Percentiles rank a stretch among this genome's conserved stretches.
phyloP scores from a whole-genome alignment of 2,329 filamentous ascomycete genomes.

The Fusarium aywerte region DNA sequence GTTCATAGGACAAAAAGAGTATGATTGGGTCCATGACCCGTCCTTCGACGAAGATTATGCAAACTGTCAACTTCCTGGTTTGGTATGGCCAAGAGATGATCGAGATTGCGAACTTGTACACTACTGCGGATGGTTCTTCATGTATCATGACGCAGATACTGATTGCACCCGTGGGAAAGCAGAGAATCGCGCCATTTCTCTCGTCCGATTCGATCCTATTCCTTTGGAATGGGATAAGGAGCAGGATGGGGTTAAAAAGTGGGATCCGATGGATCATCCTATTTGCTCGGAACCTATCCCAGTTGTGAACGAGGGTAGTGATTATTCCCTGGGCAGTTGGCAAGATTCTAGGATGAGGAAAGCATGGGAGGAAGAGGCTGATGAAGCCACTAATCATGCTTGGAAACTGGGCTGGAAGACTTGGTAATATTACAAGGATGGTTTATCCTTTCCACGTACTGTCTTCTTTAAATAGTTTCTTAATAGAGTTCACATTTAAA shows the following conservation, averaged over 20 bases:
- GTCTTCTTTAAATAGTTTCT: too few relatives aligned
- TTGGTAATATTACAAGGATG: not conserved
- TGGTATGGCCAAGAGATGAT: not conserved
- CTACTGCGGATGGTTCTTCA: not conserved
- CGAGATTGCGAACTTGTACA: not conserved
- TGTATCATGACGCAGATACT: not conserved
- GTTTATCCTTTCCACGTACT: too few relatives aligned
- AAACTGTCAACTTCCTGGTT: not conserved
- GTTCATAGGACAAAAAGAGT: not conserved
- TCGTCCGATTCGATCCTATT: not conserved
- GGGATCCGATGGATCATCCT: not conserved
- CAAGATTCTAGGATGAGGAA: not conserved
- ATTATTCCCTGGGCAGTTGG: not conserved
- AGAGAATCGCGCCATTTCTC: not conserved
- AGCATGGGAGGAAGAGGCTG: not conserved
- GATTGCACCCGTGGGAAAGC: not conserved
- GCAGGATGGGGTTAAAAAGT: not conserved
- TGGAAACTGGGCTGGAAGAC: not conserved
- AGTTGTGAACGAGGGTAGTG: not conserved
- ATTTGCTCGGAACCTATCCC: not conserved
- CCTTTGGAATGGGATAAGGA: not conserved
- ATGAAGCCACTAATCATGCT: not conserved
- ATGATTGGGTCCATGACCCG: not conserved
- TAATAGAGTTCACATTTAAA: too few relatives aligned
- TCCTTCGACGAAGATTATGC: not conserved